Evolutionary conservation across 768 basidiomycete species (phyloP), one percentile per base, ranked within the genome.

Genomic region (Xerocomus brunneocitrinus): DNA sequence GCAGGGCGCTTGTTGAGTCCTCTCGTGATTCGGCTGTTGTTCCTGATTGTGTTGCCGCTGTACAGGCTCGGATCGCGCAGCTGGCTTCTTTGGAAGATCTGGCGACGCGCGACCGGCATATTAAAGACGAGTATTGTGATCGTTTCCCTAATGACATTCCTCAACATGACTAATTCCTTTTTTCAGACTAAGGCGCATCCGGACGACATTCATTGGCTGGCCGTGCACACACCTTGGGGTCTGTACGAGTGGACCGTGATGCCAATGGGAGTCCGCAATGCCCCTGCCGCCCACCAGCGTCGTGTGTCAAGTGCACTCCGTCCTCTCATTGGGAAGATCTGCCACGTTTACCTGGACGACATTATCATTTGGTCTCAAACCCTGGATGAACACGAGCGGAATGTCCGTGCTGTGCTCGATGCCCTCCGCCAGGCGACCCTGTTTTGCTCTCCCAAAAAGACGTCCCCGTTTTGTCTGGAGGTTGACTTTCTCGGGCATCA

Each of bases 101-200:
- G n/a, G n/a, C n/a, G n/a, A n/a, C n/a, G n/a, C n/a, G n/a, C n/a
- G n/a, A n/a, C n/a, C n/a, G n/a, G n/a, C n/a, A n/a, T n/a, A n/a
- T n/a, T n/a, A n/a, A n/a, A 6, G 4, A 53, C 54, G n/a, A 34
- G 12, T 4, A 41, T 14, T 64, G 49, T 14, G 50, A 67, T 19
- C 5, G 3, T 1, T 49, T 49, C 28, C 47, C 47, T 3, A 1
- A 13, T 0, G n/a, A 49, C 8, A 49, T 49, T 7, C 36, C 28
- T 0, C 27, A 49, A 78, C 43, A 74, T 75, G 68, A 73, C 70
- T n/a, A 67, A 74, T 32, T 62, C 70, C 0, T 77, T 75, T 42
- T 75, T 74, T 46, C 75, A 76, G 50, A 75, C 67, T 0, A 47
- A 62, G 0, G 55, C 73, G 0, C 62, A 71, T n/a, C 62, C 58